Evolutionary conservation across 169 alveolate genomes (phyloP).

Genomic region (Eimeria zaria): DNA sequence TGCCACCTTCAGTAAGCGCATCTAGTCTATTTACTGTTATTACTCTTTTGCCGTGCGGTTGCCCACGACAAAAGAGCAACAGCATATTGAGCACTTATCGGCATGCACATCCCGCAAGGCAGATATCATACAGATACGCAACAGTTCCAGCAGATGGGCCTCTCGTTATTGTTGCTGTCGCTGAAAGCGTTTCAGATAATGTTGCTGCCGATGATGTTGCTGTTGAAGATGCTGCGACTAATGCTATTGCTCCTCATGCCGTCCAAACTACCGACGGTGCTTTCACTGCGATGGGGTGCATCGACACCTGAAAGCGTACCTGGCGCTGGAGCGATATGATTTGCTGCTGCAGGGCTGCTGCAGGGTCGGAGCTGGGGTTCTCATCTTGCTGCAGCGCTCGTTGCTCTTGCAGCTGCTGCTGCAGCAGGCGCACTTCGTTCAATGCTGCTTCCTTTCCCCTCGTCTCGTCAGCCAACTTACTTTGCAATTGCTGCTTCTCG

Average conservation of each 20-base stretch:
- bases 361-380: conserved; percentile 2
- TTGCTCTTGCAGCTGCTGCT: conserved; percentile 18
- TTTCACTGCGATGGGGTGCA: background rate
- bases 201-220: background rate
- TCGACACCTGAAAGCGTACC: conserved; percentile 3
- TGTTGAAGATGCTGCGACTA: background rate
- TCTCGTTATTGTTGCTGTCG: background rate
- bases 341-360: conserved; percentile 25
- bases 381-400: conserved; percentile 3
- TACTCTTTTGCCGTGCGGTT: background rate
- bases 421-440: conserved; percentile 52
- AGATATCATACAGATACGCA: background rate
- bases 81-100: background rate
- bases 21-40: background rate
- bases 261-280: background rate
- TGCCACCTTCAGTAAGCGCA: background rate
- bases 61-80: background rate
- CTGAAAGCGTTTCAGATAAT: background rate
- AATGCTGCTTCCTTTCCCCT: conserved; percentile 27
- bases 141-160: background rate
- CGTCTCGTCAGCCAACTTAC: conserved; percentile 30
- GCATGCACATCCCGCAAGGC: background rate
- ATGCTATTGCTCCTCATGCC: background rate
- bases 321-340: conserved; percentile 62
- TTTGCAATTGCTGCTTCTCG: conserved; percentile 18